Evolutionary conservation across 305 asterid species (phyloP), one percentile per base, ranked within the genome.

Genomic region (Plantago coronopus): DNA sequence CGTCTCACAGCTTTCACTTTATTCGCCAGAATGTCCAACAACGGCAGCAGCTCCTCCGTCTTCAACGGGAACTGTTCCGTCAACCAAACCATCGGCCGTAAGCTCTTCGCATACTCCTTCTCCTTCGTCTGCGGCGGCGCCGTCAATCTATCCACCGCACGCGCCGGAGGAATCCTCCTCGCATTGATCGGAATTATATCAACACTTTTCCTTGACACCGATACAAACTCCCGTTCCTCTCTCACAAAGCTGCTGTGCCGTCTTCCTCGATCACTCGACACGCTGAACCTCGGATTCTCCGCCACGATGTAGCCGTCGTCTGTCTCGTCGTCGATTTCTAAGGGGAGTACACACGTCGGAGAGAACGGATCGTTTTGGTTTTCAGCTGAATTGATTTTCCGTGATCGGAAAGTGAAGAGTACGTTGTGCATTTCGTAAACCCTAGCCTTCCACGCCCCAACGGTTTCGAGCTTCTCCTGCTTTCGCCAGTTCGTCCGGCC

Each of bases 401-500:
- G 82, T 0, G 97, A 87, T 8, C 96, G 81, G 82, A 87, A 90
- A 50, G 86, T 80, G 70, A 87, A 83, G 16, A 67, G 25, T 38
- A 90, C 95, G 64, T 90, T 90, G 68, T 87, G 88, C 72, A 91
- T 83, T 53, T 91, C 97, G 78, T 83, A 91, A 57, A 91, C 96
- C 72, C 79, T 84, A 18, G 96, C 86, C 69, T 83, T 91, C 96
- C 96, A 91, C 21, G 80, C 85, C 0, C 96, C 94, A 5, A 91
- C 86, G 11, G 10, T 85, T 42, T 91, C 97, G 17, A 54, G 67
- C 64, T 91, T 91, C 59, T 85, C 96, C 62, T 85, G 94, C 49
- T 87, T 76, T 61, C 95, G 78, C 97, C 97, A 91, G 68, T 91
- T 91, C 18, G 91, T 91, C 7, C 95, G 85, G 65, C 91, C 64